Evolutionary conservation across 73 alveolate genomes (phyloP).

Genomic region (Uronychia binucleata): DNA sequence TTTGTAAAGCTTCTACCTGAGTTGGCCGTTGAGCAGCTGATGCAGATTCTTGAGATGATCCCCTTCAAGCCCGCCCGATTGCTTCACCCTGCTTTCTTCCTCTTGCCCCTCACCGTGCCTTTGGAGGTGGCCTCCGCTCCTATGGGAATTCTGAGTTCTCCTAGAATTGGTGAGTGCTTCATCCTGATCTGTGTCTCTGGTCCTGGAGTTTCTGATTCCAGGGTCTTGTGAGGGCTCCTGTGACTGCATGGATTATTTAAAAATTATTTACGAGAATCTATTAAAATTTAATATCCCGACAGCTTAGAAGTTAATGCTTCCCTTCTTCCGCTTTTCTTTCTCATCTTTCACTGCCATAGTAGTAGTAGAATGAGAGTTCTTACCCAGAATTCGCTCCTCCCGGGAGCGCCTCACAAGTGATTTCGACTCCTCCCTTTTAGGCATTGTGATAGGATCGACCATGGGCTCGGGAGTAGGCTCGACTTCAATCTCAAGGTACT

Average conservation of each 20-base stretch:
- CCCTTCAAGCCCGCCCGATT: neutral
- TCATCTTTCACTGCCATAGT: neutral
- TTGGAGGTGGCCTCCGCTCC: too few relatives aligned
- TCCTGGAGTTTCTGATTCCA: neutral
- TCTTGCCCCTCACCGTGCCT: neutral
- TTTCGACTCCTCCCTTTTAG: neutral
- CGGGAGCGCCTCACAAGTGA: neutral
- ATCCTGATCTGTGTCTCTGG: too few relatives aligned
- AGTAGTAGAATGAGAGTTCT: neutral
- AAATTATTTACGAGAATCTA: neutral
- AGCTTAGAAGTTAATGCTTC: neutral
- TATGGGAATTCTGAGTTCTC: too few relatives aligned
- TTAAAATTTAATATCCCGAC: neutral
- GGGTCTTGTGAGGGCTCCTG: neutral
- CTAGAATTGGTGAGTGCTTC: too few relatives aligned
- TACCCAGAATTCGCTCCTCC: neutral
- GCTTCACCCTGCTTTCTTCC: neutral
- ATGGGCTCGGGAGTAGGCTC: neutral
- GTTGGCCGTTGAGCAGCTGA: neutral
- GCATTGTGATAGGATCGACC: neutral
- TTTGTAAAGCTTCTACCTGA: neutral
- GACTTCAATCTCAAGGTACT: neutral
- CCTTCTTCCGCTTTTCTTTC: neutral
- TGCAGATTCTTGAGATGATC: neutral
- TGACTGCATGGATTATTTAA: neutral